Percentiles rank a stretch among this genome's conserved stretches.
phyloP scores from a whole-genome alignment of 805 yeast species.

The Schwanniomyces occidentalis region DNA sequence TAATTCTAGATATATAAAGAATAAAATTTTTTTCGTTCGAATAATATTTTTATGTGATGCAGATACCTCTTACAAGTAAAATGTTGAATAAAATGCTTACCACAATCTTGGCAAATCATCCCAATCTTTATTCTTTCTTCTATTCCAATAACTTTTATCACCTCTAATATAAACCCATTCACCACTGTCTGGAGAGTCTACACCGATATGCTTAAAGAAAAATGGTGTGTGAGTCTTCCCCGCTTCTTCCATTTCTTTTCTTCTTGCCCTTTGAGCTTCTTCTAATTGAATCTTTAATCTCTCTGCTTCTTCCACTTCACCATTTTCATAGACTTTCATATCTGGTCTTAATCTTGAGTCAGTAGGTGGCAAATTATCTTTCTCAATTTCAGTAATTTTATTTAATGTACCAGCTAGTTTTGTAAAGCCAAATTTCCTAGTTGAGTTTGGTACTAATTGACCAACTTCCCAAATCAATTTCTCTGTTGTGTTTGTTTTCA shows the following conservation, averaged over 20 bases:
- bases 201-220: slow-evolving; percentile 57
- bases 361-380: slow-evolving; percentile 68
- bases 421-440: slow-evolving; percentile 81
- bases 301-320: slow-evolving; percentile 73
- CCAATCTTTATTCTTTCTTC: slow-evolving; percentile 69
- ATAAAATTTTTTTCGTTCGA: too few relatives aligned
- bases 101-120: slow-evolving; percentile 53
- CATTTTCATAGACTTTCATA: slow-evolving; percentile 67
- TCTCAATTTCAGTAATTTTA: slow-evolving; percentile 72
- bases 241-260: slow-evolving; percentile 54
- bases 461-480: slow-evolving; percentile 71
- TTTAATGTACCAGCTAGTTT: slow-evolving; percentile 78
- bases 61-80: too few relatives aligned
- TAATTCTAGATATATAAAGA: too few relatives aligned
- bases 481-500: slow-evolving; percentile 42
- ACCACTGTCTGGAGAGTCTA: slow-evolving; percentile 38
- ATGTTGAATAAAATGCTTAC: too few relatives aligned
- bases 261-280: slow-evolving; percentile 74
- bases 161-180: slow-evolving; percentile 63
- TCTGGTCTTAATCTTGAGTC: slow-evolving; percentile 94
- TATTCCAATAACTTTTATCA: slow-evolving; percentile 71
- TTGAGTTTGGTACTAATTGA: slow-evolving; percentile 55
- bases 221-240: slow-evolving; percentile 52
- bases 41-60: too few relatives aligned
- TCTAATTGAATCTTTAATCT: slow-evolving; percentile 65